A percentile compares a stretch with the other conserved stretches of the same genome.
phyloP scores from a whole-genome alignment of 345 rosid genomes.

The Camelina sativa region DNA sequence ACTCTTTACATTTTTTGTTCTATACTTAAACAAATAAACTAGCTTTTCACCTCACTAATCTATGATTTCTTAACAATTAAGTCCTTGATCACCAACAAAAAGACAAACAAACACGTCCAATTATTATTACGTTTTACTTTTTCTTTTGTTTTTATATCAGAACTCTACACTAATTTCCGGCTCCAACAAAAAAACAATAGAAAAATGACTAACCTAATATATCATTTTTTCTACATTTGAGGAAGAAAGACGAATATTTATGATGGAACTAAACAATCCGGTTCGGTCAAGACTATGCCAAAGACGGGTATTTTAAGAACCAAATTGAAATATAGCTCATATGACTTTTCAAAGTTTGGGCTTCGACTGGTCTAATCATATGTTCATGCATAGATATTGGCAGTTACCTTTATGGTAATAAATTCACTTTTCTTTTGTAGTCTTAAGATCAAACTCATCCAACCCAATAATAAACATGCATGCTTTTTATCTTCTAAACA shows the following conservation, averaged over 20 bases:
- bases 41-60: slow-evolving; percentile 27
- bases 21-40: slow-evolving; percentile 15
- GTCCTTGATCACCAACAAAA: slow-evolving; percentile 29
- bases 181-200: background rate
- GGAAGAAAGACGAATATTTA: slow-evolving; percentile 7
- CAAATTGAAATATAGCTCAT: background rate
- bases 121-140: slow-evolving; percentile 15
- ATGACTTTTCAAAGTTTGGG: slow-evolving; percentile 18
- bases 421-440: background rate
- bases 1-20: slow-evolving; percentile 30
- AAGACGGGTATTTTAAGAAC: background rate
- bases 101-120: slow-evolving; percentile 34
- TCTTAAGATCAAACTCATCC: slow-evolving; percentile 7
- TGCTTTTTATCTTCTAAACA: slow-evolving; percentile 5
- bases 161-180: slow-evolving; percentile 2
- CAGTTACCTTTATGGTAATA: background rate
- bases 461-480: slow-evolving; percentile 9
- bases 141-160: slow-evolving; percentile 10
- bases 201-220: background rate
- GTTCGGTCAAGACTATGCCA: slow-evolving; percentile 10
- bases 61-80: slow-evolving; percentile 24
- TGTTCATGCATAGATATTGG: background rate
- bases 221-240: background rate
- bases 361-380: slow-evolving; percentile 8
- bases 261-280: background rate